phyloP scores from a whole-genome alignment of 2,329 filamentous ascomycete genomes.

The Fusarium penzigii region DNA sequence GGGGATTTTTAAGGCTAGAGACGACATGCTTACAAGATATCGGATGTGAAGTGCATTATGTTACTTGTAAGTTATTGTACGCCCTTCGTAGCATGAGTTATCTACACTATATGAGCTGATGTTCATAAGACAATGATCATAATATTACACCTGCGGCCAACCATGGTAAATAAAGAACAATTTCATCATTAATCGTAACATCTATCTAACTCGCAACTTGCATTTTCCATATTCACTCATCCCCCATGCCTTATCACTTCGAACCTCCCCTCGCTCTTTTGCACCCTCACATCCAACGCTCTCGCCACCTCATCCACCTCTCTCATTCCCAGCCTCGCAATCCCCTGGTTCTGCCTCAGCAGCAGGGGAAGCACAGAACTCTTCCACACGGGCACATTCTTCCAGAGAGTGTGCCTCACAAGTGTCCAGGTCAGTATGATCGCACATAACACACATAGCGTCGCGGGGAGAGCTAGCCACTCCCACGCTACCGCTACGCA shows the following conservation, averaged over 20 bases:
- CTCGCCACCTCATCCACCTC: background rate
- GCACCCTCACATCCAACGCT: background rate
- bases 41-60: too few relatives aligned
- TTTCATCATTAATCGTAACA: too few relatives aligned
- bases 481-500: slow-evolving; percentile 1
- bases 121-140: too few relatives aligned
- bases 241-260: background rate
- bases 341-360: background rate
- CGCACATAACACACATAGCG: background rate
- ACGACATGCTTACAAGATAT: too few relatives aligned
- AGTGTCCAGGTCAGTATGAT: background rate
- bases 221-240: too few relatives aligned
- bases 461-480: background rate
- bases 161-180: too few relatives aligned
- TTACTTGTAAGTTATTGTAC: too few relatives aligned
- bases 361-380: background rate
- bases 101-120: too few relatives aligned
- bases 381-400: background rate
- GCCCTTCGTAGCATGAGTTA: too few relatives aligned
- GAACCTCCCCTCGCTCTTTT: background rate
- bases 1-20: too few relatives aligned
- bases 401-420: background rate
- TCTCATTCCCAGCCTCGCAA: background rate
- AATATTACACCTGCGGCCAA: too few relatives aligned
- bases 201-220: too few relatives aligned